Percentiles rank a stretch among this genome's conserved stretches.
These are phyloP conservation scores for Blastocystis sp. DNA, from an alignment of 352 stramenopile genomes.

Conservation along the genomic window DNA sequence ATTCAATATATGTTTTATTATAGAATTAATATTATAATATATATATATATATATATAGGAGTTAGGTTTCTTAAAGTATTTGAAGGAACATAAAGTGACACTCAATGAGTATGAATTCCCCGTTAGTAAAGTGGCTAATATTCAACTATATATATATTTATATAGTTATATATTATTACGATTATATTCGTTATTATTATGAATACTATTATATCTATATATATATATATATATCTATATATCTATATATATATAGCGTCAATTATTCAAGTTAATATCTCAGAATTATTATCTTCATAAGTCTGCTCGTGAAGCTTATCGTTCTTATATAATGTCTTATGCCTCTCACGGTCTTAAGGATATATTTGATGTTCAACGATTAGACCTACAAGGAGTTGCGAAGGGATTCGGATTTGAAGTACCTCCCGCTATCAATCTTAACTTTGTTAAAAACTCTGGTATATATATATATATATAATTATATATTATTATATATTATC, in stretches of 20 bases:
- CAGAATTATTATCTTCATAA: conserved; percentile 98
- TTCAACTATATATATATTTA: too few species aligned
- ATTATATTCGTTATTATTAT: too few species aligned
- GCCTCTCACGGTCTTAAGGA: conserved; percentile 84
- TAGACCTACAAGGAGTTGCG: conserved; percentile 81
- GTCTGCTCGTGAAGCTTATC: conserved; percentile 82
- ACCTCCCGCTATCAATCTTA: conserved; percentile 82
- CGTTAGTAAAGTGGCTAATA: conserved; percentile 66
- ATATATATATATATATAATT: too few species aligned
- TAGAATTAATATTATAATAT: too few species aligned
- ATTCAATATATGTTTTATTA: too few species aligned
- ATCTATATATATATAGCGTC: conserved; percentile 80
- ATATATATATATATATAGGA: conserved; percentile 47
- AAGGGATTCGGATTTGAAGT: conserved; percentile 87
- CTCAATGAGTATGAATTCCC: conserved; percentile 98
- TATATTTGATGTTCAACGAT: conserved; percentile 88
- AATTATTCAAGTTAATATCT: conserved; percentile 86
- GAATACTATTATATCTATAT: too few species aligned
- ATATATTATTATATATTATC: too few species aligned
- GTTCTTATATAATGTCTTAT: conserved; percentile 87
- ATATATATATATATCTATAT: too few species aligned
- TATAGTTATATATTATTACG: too few species aligned
- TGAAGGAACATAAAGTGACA: conserved; percentile 83
- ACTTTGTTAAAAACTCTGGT: conserved; percentile 45
- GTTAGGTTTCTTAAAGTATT: conserved; percentile 85